Base-by-base conservation (phyloP, 352 stramenopile species). In the Phytophthora pinifolia region DNA sequence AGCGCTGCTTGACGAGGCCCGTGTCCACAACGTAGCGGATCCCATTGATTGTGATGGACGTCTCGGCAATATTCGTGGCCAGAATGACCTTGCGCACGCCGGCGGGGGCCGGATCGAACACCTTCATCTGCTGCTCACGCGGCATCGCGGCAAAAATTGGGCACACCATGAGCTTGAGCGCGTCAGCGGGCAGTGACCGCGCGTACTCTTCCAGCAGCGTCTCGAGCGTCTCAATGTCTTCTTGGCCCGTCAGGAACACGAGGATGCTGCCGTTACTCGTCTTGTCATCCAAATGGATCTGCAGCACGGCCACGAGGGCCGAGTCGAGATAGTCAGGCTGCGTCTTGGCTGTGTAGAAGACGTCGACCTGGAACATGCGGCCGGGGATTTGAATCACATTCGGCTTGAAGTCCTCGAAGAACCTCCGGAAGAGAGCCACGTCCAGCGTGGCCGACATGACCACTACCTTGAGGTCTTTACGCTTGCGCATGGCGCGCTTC, bases 361-460 rank as follows among this genome's bases (percentile, higher is more conserved):
- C 72, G 33, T 97, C 88, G 14, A 98, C 91, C 13, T 92, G 77
- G 64, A 96, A 94, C 72, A 89, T 79, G 0, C 91, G 83, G 10
- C 89, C 89, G 0, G 87, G 85, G 44, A 98, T 95, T 51, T 89
- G 86, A 42, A 97, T 62, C 46, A 97, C 73, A 17, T 72, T 76
- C 6, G 85, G 79, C 36, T 74, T 77, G 38, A 79, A 90, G 25
- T 87, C 89, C n/a, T 75, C 69, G 68, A 99, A 99, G 66, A 98
- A 99, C 10, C 64, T 64, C 45, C 83, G 65, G 72, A 99, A 99
- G 5, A 96, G 82, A 44, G 79, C 67, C 25, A 98, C 87, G 57
- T 99, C 91, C 20, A 99, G 72, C 30, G 96, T 99, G 35, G 97
- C 97, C n/a, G 92, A 98, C 96, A 99, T 99, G 54, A 99, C 92